Evolutionary conservation across 2,329 filamentous ascomycete species (phyloP), one percentile per base, ranked within the genome.

Genomic region (Nemania sp.): DNA sequence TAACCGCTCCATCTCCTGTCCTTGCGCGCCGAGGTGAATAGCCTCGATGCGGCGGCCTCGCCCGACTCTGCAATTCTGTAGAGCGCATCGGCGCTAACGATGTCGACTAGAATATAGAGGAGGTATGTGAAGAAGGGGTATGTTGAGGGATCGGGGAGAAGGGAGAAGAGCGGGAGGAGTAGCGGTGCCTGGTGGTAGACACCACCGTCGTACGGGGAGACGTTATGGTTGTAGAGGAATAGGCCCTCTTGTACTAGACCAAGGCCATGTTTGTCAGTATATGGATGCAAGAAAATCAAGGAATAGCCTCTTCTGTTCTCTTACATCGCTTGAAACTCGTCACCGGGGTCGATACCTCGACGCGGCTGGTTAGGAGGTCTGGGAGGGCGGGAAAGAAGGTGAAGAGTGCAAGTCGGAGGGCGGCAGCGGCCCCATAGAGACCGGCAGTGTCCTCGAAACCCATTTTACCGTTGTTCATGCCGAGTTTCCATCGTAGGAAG

Each of bases 281-380:
- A 32, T 8, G 4, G 29, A 32, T 8, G n/a, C n/a, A n/a, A n/a
- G n/a, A n/a, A 32, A 32, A 18, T 18, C 27, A 45, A 18, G 47
- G 15, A 26, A 38, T 26, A n/a, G n/a, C n/a, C n/a, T n/a, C n/a
- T n/a, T 8, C 56, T 15, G 56, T 26, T n/a, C n/a, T n/a, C 91
- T 80, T 86, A 97, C 94, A 85, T 88, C 96, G 89, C 85, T 98
- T 98, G 88, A 98, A 99, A 87, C 95, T 97, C 75, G 93, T 98
- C 54, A 98, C 92, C 45, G 96, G 95, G 24, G 96, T 99, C 52
- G 96, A 98, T 76, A 99, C 92, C 85, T 99, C 96, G 75, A 98
- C 96, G 77, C 96, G 92, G 72, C 92, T 92, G 22, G 93, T 96
- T 70, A 99, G 86, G 70, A 97, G 86, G 79, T 94, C 90, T 60